Evolutionary conservation across 768 basidiomycete species (phyloP).

Genomic region (Tephrocybe rancida): DNA sequence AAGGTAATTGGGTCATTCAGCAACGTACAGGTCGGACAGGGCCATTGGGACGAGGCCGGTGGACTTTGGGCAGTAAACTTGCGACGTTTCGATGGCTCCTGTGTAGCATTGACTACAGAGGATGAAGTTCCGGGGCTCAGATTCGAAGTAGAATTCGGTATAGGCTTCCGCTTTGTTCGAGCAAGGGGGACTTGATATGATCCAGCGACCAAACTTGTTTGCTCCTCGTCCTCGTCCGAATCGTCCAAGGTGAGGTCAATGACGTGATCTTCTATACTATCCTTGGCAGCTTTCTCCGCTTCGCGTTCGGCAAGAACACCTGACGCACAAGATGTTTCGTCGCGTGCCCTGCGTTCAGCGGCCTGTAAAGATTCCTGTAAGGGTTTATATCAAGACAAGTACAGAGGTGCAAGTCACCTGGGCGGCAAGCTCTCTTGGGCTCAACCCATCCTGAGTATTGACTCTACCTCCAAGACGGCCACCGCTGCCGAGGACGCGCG

Average conservation of each 20-base stretch:
- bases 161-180: constrained; percentile 10
- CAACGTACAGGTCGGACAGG: constrained; percentile 66
- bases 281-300: constrained; percentile 67
- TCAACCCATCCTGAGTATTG: constrained; percentile 42
- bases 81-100: constrained; percentile 8
- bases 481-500: constrained; percentile 48
- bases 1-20: constrained; percentile 50
- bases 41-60: constrained; percentile 38
- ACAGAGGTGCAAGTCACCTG: constrained; percentile 39
- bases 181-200: constrained; percentile 23
- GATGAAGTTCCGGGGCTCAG: neutral
- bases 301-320: constrained; percentile 58
- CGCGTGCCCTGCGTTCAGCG: constrained; percentile 75
- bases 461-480: constrained; percentile 58
- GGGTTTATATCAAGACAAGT: neutral
- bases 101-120: neutral
- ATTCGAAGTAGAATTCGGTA: constrained; percentile 10
- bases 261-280: constrained; percentile 61
- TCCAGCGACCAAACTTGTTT: constrained; percentile 20
- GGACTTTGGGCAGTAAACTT: neutral
- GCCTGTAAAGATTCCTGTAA: constrained; percentile 53
- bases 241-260: constrained; percentile 60
- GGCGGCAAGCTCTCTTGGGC: constrained; percentile 74
- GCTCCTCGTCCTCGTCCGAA: constrained; percentile 35
- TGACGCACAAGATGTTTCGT: constrained; percentile 76